phyloP scores from a whole-genome alignment of 306 rosid genomes.

The Abrus precatorius region DNA sequence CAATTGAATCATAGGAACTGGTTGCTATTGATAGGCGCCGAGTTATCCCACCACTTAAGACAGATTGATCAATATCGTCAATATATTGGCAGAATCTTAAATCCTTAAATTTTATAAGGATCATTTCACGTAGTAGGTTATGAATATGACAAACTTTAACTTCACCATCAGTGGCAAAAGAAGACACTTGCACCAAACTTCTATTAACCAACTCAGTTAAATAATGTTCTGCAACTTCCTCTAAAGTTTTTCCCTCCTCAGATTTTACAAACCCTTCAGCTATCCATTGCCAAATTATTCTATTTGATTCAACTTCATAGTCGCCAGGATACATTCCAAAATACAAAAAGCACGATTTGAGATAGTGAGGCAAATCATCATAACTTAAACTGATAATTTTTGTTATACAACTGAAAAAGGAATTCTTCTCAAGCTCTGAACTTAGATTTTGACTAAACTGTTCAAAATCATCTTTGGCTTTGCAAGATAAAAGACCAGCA shows the following conservation, averaged over 20 bases:
- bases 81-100: not conserved
- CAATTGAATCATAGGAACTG: rapidly evolving
- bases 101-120: not conserved
- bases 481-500: not conserved
- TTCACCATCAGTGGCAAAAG: not conserved
- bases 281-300: conserved; percentile 7
- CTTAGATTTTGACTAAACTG: no score
- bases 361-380: not conserved
- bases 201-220: not conserved
- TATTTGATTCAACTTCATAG: not conserved
- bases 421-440: not conserved
- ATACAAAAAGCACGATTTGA: not conserved
- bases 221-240: conserved; percentile 21
- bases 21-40: conserved; percentile 4
- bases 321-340: conserved; percentile 3
- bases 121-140: not conserved
- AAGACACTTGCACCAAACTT: conserved; percentile 13
- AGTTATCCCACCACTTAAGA: not conserved
- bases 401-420: not conserved
- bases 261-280: conserved; percentile 14
- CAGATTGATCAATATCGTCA: not conserved
- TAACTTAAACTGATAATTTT: not conserved
- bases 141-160: conserved; percentile 1
- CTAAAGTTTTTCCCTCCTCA: not conserved
- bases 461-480: not conserved